Conservation (phyloP, 192 early-diverging fungal species). For the Mortierella claussenii region DNA sequence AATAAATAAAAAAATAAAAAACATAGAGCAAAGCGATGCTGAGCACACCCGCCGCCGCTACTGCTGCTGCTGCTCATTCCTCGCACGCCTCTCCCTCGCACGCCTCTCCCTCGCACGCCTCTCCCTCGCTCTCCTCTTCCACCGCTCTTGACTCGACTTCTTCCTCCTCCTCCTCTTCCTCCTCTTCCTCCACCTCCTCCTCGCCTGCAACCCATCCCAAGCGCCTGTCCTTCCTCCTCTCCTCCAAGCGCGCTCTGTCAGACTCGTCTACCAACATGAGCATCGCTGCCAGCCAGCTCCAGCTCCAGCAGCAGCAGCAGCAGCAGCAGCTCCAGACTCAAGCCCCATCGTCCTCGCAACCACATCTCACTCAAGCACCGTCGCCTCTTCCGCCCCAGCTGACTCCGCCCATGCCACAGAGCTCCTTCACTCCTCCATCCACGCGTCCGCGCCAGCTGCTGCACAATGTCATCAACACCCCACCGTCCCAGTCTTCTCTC, state of each 20-base stretch:
- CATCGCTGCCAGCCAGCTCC: slow-evolving; percentile 4
- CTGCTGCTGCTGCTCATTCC: slow-evolving; percentile 18
- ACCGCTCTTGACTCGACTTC: too few species aligned
- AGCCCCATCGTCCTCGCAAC: neutral
- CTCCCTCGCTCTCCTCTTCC: neutral
- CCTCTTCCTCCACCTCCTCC: neutral
- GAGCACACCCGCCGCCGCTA: too few species aligned
- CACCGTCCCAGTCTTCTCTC: slow-evolving; percentile 18
- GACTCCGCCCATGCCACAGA: slow-evolving; percentile 14
- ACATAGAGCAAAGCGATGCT: slow-evolving; percentile 9
- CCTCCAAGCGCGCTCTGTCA: slow-evolving; percentile 18
- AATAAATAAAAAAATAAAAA: too few species aligned
- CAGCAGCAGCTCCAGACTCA: slow-evolving; percentile 15
- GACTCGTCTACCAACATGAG: slow-evolving; percentile 19
- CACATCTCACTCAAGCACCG: neutral
- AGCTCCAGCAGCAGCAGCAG: slow-evolving; percentile 8
- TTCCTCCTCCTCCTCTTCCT: slow-evolving; percentile 8
- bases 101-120: neutral
- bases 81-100: neutral
- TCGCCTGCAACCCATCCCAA: slow-evolving; percentile 1
- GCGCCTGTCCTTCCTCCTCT: slow-evolving; percentile 17
- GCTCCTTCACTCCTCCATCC: slow-evolving; percentile 47
- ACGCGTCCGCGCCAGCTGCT: slow-evolving; percentile 47
- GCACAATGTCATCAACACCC: slow-evolving; percentile 55
- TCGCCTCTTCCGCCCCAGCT: slow-evolving; percentile 12